Evolutionary conservation across 306 rosid species (phyloP).

Genomic region (Dalbergia cochinchinensis): DNA sequence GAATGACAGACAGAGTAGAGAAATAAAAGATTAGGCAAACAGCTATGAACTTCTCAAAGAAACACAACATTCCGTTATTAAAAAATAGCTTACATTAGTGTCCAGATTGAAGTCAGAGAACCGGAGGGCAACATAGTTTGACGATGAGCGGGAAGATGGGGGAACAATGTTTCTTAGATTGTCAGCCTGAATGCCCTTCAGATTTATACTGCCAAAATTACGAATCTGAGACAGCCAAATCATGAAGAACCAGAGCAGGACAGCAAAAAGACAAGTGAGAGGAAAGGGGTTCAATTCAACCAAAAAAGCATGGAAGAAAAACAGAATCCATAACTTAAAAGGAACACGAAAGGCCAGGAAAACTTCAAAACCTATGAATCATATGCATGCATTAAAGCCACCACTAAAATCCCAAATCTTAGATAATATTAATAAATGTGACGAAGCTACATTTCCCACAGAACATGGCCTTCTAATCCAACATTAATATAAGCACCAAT

Average conservation of each 20-base stretch:
- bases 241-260: constrained; percentile 52
- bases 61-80: constrained; percentile 22
- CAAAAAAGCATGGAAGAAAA: constrained; percentile 31
- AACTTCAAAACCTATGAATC: constrained; percentile 28
- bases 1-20: background rate
- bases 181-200: constrained; percentile 93
- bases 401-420: constrained; percentile 25
- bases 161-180: constrained; percentile 79
- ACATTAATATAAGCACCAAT: background rate
- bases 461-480: constrained; percentile 24
- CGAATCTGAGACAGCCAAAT: constrained; percentile 80
- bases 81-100: constrained; percentile 59
- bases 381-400: background rate
- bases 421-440: constrained; percentile 14
- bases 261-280: constrained; percentile 42
- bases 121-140: constrained; percentile 91
- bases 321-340: constrained; percentile 24
- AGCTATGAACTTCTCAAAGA: constrained; percentile 35
- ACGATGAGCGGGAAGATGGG: constrained; percentile 86
- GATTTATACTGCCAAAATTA: constrained; percentile 94
- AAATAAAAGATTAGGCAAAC: constrained; percentile 17
- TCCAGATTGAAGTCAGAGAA: constrained; percentile 61
- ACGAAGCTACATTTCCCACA: constrained; percentile 9
- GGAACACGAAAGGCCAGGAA: constrained; percentile 8
- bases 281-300: constrained; percentile 36